Evolutionary conservation across 208 protist species (phyloP).

Genomic region (Leptomonas pyrrhocoris): DNA sequence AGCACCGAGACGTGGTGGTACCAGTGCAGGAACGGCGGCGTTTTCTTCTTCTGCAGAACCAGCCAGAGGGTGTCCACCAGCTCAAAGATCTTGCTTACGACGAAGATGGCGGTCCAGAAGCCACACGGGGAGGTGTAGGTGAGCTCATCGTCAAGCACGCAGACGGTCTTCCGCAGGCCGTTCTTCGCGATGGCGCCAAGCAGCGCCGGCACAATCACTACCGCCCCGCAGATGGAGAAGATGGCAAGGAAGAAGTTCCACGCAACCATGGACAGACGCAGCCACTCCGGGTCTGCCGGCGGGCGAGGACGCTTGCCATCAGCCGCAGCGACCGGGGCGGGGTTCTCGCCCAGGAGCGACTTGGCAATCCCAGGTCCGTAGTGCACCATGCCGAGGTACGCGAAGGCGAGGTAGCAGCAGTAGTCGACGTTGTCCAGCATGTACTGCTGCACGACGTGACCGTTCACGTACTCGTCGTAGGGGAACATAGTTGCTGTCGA

Average conservation of each 20-base stretch:
- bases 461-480: constrained; percentile 50
- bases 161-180: constrained; percentile 68
- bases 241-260: constrained; percentile 88
- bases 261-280: constrained; percentile 57
- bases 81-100: constrained; percentile 85
- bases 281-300: constrained; percentile 43
- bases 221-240: constrained; percentile 80
- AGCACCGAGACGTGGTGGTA: constrained; percentile 92
- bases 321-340: constrained; percentile 23
- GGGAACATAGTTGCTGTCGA: constrained; percentile 35
- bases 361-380: constrained; percentile 46
- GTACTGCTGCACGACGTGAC: constrained; percentile 37
- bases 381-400: constrained; percentile 56
- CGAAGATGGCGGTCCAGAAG: constrained; percentile 77
- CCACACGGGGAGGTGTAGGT: constrained; percentile 64
- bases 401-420: constrained; percentile 47
- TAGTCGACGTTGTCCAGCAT: constrained; percentile 49
- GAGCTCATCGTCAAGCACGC: constrained; percentile 53
- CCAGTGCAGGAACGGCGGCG: constrained; percentile 88
- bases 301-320: constrained; percentile 39
- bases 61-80: constrained; percentile 88
- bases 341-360: constrained; percentile 45
- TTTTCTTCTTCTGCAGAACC: constrained; percentile 65
- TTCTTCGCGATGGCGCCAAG: constrained; percentile 31
- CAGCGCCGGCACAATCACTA: constrained; percentile 53